A percentile compares a stretch with the other conserved stretches of the same genome.
These are phyloP conservation scores for Suhomyces sp. DNA, from an alignment of 805 yeast species.

Conservation along the genomic window DNA sequence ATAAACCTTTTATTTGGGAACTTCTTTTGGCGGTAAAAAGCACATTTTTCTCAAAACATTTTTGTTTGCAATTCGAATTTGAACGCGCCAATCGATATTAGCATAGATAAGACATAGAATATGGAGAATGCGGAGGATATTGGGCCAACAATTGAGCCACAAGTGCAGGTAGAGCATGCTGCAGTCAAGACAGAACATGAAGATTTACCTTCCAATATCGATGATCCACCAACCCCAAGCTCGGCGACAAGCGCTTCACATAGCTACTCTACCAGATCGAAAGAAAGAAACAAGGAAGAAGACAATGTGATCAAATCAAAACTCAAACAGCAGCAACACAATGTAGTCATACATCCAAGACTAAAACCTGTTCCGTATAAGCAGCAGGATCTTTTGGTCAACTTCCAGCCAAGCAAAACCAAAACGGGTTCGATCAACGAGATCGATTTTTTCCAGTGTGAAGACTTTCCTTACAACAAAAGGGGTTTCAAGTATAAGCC, in stretches of 20 bases:
- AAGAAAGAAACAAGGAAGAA: constrained; percentile 18
- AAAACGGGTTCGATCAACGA: constrained; percentile 14
- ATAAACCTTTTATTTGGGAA: too few relatives aligned
- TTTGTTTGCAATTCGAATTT: not conserved
- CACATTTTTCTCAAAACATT: not conserved
- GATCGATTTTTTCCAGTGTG: constrained; percentile 43
- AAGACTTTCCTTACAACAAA: constrained; percentile 79
- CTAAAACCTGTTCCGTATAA: constrained; percentile 35
- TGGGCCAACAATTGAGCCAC: constrained; percentile 16
- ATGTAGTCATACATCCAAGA: constrained; percentile 33
- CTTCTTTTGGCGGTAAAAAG: not conserved
- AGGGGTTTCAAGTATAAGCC: constrained; percentile 79
- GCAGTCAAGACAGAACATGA: not conserved
- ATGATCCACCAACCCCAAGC: not conserved
- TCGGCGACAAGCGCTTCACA: constrained; percentile 9
- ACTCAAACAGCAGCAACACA: constrained; percentile 24
- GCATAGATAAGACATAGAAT: not conserved
- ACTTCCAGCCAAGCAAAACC: constrained; percentile 12
- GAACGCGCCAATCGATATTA: not conserved
- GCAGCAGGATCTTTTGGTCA: constrained; percentile 9
- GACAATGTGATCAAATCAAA: constrained; percentile 17
- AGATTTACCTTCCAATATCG: not conserved
- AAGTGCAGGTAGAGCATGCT: constrained; percentile 11
- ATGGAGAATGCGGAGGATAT: not conserved
- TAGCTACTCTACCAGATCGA: constrained; percentile 25